These are phyloP conservation scores for Tubosaeta sp. DNA, from an alignment of 768 basidiomycete species.

Conservation along the genomic window DNA sequence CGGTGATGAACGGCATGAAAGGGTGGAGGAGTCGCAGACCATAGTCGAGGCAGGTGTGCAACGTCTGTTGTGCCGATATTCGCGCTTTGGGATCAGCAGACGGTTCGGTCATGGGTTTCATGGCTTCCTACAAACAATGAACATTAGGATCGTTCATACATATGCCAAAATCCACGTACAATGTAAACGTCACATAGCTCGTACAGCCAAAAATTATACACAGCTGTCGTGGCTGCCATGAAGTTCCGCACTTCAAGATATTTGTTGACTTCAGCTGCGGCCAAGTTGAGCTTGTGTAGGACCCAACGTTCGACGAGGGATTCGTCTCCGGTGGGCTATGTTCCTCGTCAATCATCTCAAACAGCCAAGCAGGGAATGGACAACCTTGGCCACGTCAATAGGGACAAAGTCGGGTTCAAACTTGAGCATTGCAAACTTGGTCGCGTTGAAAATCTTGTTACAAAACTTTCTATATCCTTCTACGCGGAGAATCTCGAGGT, in stretches of 20 bases:
- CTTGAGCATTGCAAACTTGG: conserved; percentile 99
- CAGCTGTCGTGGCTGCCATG: conserved; percentile 81
- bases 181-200: conserved; percentile 99
- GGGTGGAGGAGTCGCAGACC: conserved; percentile 91
- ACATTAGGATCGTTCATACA: background rate
- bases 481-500: conserved; percentile 90
- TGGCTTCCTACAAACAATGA: conserved; percentile 70
- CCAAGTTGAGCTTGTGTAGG: conserved; percentile 85
- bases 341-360: conserved; percentile 5
- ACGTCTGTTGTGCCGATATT: conserved; percentile 87
- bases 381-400: conserved; percentile 60
- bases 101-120: conserved; percentile 95
- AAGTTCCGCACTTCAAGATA: conserved; percentile 81
- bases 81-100: conserved; percentile 57
- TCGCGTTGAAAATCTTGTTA: conserved; percentile 99
- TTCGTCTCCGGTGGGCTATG: conserved; percentile 82
- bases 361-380: conserved; percentile 7
- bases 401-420: conserved; percentile 83
- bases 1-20: conserved; percentile 99
- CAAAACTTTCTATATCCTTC: conserved; percentile 99
- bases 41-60: conserved; percentile 91
- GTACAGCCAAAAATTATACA: conserved; percentile 95
- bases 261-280: conserved; percentile 71
- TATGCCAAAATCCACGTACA: conserved; percentile 42
- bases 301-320: conserved; percentile 94